These are phyloP conservation scores for Myxozyma melibiosi DNA, from an alignment of 805 yeast genomes.

Conservation along the genomic window DNA sequence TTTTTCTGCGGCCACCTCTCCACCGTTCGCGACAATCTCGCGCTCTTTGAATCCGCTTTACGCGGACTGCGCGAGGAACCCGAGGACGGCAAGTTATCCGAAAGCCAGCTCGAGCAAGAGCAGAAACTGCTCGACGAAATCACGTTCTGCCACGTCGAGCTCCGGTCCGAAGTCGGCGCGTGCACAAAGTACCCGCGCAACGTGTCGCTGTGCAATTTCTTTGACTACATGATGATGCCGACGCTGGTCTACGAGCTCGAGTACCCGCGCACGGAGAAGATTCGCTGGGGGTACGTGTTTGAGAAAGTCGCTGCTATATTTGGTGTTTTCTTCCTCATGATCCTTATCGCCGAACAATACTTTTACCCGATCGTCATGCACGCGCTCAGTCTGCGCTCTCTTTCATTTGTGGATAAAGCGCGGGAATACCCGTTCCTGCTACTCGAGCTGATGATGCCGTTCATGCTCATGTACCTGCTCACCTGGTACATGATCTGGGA, in stretches of 20 bases:
- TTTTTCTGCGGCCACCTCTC: slow-evolving; percentile 91
- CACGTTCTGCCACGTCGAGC: slow-evolving; percentile 71
- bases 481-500: slow-evolving; percentile 95
- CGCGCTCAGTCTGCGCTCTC: slow-evolving; percentile 56
- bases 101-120: slow-evolving; percentile 37
- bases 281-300: slow-evolving; percentile 69
- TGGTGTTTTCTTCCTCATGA: slow-evolving; percentile 84
- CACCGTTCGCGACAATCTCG: slow-evolving; percentile 58
- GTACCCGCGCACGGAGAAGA: slow-evolving; percentile 71
- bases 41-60: slow-evolving; percentile 51
- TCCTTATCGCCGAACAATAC: slow-evolving; percentile 70
- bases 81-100: background rate
- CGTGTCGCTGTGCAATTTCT: slow-evolving; percentile 64
- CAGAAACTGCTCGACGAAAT: slow-evolving; percentile 52
- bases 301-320: slow-evolving; percentile 77
- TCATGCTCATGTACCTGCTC: slow-evolving; percentile 71
- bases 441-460: slow-evolving; percentile 77
- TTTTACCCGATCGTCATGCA: slow-evolving; percentile 72
- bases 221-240: slow-evolving; percentile 84
- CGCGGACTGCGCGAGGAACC: slow-evolving; percentile 37
- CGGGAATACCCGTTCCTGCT: slow-evolving; percentile 59
- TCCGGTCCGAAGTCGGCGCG: slow-evolving; percentile 39
- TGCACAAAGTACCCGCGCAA: slow-evolving; percentile 67
- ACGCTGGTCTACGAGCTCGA: slow-evolving; percentile 77
- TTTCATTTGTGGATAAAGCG: slow-evolving; percentile 50